phyloP scores from a whole-genome alignment of 1,284 basidiomycete genomes.

The Cutaneotrichosporon arboriforme region DNA sequence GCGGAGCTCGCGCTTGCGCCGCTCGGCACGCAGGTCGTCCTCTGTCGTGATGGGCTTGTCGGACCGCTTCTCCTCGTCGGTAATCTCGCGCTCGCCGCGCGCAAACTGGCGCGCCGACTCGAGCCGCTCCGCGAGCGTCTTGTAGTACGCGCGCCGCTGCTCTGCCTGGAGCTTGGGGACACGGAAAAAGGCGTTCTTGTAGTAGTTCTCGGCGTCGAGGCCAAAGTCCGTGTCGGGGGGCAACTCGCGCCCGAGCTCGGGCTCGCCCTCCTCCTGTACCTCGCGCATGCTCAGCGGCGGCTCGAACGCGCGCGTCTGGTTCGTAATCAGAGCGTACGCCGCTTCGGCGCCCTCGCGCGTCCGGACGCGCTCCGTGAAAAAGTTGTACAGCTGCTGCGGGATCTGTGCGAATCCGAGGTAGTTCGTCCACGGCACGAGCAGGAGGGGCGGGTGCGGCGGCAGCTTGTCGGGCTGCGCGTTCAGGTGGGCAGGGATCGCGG shows the following conservation, averaged over 20 bases:
- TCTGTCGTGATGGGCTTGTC: conserved; percentile 79
- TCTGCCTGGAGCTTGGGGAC: conserved; percentile 62
- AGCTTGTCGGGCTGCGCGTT: conserved; percentile 58
- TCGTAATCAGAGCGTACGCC: conserved; percentile 67
- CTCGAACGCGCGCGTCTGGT: conserved; percentile 60
- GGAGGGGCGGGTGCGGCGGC: conserved; percentile 72
- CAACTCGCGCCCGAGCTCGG: conserved; percentile 7
- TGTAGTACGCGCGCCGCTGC: conserved; percentile 71
- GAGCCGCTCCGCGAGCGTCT: conserved; percentile 63
- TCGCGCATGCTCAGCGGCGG: conserved; percentile 23
- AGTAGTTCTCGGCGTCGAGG: conserved; percentile 60
- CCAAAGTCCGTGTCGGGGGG: conserved; percentile 61
- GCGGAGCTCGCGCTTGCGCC: conserved; percentile 75
- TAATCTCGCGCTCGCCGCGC: conserved; percentile 71
- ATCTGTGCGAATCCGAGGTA: conserved; percentile 81
- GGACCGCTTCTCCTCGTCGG: conserved; percentile 63
- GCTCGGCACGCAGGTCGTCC: conserved; percentile 73
- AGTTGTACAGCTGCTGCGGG: conserved; percentile 82
- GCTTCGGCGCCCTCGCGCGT: conserved; percentile 74
- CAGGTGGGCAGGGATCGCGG: conserved; percentile 34
- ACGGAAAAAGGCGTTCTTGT: conserved; percentile 60
- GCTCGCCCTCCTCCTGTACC: conserved; percentile 14
- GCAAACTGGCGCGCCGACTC: conserved; percentile 69
- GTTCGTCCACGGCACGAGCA: conserved; percentile 81
- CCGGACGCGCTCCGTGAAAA: conserved; percentile 83